These are phyloP conservation scores for Wolfiporia cocos DNA, from an alignment of 1,284 basidiomycete species.

Conservation along the genomic window DNA sequence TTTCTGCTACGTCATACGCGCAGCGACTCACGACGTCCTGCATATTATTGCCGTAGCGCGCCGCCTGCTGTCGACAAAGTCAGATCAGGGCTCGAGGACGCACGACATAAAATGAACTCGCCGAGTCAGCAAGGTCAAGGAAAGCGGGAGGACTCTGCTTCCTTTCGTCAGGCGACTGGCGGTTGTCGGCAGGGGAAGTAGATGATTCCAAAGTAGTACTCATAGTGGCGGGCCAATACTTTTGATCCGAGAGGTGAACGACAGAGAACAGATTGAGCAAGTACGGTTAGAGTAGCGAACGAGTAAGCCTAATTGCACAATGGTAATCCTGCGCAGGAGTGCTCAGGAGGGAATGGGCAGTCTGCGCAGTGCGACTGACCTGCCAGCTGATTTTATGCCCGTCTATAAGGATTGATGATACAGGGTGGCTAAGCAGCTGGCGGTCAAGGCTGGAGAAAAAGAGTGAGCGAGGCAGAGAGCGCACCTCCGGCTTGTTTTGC, in stretches of 20 bases:
- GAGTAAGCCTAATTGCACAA: constrained; percentile 63
- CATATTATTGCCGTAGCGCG: constrained; percentile 78
- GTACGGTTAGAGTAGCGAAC: constrained; percentile 46
- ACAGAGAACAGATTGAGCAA: constrained; percentile 51
- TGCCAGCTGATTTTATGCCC: constrained; percentile 69
- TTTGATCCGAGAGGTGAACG: constrained; percentile 49
- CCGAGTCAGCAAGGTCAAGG: constrained; percentile 85
- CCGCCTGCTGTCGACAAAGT: constrained; percentile 42
- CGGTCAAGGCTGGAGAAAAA: constrained; percentile 16
- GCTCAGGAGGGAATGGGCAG: constrained; percentile 13
- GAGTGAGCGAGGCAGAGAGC: constrained; percentile 10
- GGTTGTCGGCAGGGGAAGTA: constrained; percentile 67
- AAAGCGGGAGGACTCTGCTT: constrained; percentile 85
- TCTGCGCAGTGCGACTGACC: constrained; percentile 32
- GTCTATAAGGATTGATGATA: constrained; percentile 74
- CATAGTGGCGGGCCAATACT: constrained; percentile 54
- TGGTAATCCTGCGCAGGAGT: constrained; percentile 39
- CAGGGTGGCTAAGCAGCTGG: constrained; percentile 49
- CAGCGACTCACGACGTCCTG: constrained; percentile 74
- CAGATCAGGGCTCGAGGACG: constrained; percentile 14
- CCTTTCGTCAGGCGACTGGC: constrained; percentile 55
- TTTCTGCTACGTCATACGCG: constrained; percentile 34
- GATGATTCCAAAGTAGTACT: constrained; percentile 60
- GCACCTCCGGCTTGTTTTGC: constrained; percentile 24
- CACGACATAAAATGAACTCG: constrained; percentile 36